These are phyloP conservation scores for Ceratobasidium sp. DNA, from an alignment of 1,284 basidiomycete genomes.

Conservation along the genomic window DNA sequence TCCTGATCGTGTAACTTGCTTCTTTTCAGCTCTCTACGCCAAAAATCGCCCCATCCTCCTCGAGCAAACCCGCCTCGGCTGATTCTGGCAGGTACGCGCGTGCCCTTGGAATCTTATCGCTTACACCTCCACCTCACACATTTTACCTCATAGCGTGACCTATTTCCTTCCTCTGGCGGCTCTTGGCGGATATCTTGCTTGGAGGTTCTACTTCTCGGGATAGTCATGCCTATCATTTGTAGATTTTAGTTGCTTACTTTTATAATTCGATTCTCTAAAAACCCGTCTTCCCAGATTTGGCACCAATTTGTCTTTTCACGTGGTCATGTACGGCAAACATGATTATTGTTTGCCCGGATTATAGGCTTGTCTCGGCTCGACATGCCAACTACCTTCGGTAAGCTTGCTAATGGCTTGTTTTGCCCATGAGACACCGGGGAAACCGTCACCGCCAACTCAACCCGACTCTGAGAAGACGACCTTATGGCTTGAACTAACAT, in stretches of 20 bases:
- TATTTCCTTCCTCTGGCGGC: slow-evolving; percentile 82
- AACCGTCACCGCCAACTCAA: too few relatives aligned
- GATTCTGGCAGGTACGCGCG: slow-evolving; percentile 60
- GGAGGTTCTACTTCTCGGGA: slow-evolving; percentile 69
- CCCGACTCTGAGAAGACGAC: too few relatives aligned
- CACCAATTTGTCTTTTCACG: slow-evolving; percentile 4
- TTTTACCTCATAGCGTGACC: slow-evolving; percentile 63
- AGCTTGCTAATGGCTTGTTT: too few relatives aligned
- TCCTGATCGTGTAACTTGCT: slow-evolving; percentile 27
- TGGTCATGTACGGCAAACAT: not conserved
- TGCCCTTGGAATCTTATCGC: slow-evolving; percentile 8
- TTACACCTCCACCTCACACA: slow-evolving; percentile 44
- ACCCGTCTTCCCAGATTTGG: not conserved
- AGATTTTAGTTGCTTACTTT: slow-evolving; percentile 13
- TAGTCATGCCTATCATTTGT: slow-evolving; percentile 26
- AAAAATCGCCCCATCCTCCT: slow-evolving; percentile 44
- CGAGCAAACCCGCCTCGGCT: slow-evolving; percentile 62
- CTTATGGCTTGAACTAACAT: too few relatives aligned
- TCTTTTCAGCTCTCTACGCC: slow-evolving; percentile 32
- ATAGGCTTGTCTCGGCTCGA: too few relatives aligned
- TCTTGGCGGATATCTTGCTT: slow-evolving; percentile 85
- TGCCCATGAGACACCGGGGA: too few relatives aligned
- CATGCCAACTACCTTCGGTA: too few relatives aligned
- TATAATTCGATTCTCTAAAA: slow-evolving; percentile 17
- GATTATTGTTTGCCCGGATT: not conserved